Conservation (phyloP, 2,329 filamentous ascomycete species). For the Nannizziopsis arthrosporioides region DNA sequence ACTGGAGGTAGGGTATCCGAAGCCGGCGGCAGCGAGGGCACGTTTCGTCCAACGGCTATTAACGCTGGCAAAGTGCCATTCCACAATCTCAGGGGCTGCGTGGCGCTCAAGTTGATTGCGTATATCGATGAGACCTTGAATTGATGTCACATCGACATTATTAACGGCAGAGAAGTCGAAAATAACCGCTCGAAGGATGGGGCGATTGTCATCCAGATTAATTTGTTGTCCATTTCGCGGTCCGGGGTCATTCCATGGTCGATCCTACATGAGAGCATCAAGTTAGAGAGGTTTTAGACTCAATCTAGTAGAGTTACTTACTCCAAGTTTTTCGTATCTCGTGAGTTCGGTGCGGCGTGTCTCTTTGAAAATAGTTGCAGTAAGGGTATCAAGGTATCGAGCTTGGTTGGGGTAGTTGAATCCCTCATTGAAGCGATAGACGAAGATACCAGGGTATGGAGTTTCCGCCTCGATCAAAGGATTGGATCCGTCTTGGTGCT, state of each 20-base stretch:
- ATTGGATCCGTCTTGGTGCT: slow-evolving; percentile 43
- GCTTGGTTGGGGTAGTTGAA: slow-evolving; percentile 48
- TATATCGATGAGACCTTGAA: slow-evolving; percentile 45
- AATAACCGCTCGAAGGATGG: slow-evolving; percentile 43
- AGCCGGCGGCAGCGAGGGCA: slow-evolving; percentile 45
- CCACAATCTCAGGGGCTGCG: slow-evolving; percentile 29
- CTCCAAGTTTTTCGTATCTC: slow-evolving; percentile 15
- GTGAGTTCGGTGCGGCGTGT: slow-evolving; percentile 38
- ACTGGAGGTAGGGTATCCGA: slow-evolving; percentile 33
- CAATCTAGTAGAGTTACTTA: slow-evolving; percentile 3
- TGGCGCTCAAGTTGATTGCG: slow-evolving; percentile 44
- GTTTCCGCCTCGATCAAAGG: slow-evolving; percentile 36
- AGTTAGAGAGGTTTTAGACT: not conserved
- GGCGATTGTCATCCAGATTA: slow-evolving; percentile 25
- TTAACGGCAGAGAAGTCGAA: slow-evolving; percentile 47
- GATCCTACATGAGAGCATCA: slow-evolving; percentile 24
- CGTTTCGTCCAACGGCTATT: slow-evolving; percentile 47
- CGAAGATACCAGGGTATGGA: slow-evolving; percentile 44
- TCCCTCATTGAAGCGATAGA: slow-evolving; percentile 45
- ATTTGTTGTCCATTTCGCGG: slow-evolving; percentile 21
- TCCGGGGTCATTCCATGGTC: slow-evolving; percentile 46
- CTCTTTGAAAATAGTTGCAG: slow-evolving; percentile 36
- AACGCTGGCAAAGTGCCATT: slow-evolving; percentile 41
- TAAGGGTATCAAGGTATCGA: slow-evolving; percentile 41
- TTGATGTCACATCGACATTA: slow-evolving; percentile 45